Evolutionary conservation across 331 rosid species (phyloP).

Genomic region (Malus hybrid): DNA sequence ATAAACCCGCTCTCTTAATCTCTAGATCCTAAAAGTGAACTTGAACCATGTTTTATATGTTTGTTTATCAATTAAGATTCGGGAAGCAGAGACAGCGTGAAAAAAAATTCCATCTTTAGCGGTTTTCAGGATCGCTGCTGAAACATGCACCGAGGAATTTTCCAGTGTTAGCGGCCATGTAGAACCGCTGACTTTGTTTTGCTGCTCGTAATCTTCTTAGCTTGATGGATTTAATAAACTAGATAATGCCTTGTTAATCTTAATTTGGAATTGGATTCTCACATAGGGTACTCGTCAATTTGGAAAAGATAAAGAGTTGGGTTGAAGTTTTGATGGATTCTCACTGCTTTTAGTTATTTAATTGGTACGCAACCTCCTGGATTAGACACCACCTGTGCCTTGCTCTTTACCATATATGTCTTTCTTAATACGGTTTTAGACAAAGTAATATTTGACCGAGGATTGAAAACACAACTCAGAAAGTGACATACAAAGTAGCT

Average conservation of each 20-base stretch:
- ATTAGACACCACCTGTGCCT: not conserved
- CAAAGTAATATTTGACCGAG: no score
- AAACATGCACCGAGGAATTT: not conserved
- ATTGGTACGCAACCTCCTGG: not conserved
- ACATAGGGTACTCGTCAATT: not conserved
- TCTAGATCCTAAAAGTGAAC: not conserved
- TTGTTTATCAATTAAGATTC: not conserved
- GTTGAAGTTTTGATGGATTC: not conserved
- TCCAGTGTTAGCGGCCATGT: no score
- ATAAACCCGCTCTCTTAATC: not conserved
- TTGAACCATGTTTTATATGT: not conserved
- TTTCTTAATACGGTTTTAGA: no score
- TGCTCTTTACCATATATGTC: not conserved
- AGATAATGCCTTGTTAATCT: not conserved
- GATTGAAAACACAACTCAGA: no score
- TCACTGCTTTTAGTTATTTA: not conserved
- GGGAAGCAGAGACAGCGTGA: not conserved
- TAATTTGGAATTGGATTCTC: not conserved
- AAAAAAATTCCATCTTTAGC: not conserved
- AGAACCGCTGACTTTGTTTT: no score
- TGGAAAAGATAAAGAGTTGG: not conserved
- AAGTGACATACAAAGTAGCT: no score
- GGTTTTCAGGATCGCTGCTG: not conserved
- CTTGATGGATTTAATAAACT: not conserved
- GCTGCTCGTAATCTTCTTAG: not conserved